A percentile compares a stretch with the other conserved stretches of the same genome.
Conservation (phyloP, 1,284 basidiomycete genomes). For the Apiotrichum mycotoxinovorans region DNA sequence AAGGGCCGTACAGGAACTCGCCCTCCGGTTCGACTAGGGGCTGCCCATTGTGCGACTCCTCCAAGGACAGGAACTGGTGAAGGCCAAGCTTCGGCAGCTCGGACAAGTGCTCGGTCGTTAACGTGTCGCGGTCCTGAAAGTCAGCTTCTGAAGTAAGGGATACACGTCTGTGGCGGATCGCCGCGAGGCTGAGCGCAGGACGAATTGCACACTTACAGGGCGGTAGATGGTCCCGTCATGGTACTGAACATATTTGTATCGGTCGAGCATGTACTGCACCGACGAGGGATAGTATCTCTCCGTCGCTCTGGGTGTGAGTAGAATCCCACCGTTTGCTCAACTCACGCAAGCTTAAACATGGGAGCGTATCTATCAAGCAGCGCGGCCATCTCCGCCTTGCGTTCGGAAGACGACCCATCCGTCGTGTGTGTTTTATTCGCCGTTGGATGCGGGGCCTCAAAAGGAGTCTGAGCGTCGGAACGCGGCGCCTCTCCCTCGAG, state of each 20-base stretch:
- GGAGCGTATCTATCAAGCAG: slow-evolving; percentile 41
- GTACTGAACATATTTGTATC: slow-evolving; percentile 29
- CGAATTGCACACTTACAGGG: not conserved
- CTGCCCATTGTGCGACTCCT: slow-evolving; percentile 38
- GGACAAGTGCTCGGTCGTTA: slow-evolving; percentile 24
- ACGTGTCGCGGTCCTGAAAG: slow-evolving; percentile 19
- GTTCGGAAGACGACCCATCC: slow-evolving; percentile 11
- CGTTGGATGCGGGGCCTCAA: not conserved
- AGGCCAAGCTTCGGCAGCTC: slow-evolving; percentile 21
- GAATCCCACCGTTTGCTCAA: not conserved
- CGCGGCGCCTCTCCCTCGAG: too few species aligned
- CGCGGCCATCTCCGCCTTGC: slow-evolving; percentile 25
- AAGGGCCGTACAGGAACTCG: slow-evolving; percentile 39
- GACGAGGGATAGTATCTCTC: slow-evolving; percentile 44
- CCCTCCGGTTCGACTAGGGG: slow-evolving; percentile 23
- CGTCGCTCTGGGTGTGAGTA: slow-evolving; percentile 16
- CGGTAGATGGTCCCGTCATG: slow-evolving; percentile 14
- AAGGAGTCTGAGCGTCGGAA: too few species aligned
- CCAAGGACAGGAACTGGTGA: slow-evolving; percentile 28
- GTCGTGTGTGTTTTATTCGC: not conserved
- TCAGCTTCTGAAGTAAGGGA: too few species aligned
- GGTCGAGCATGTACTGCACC: slow-evolving; percentile 44
- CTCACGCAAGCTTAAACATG: slow-evolving; percentile 43
- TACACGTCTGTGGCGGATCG: too few species aligned
- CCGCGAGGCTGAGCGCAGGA: not conserved